Evolutionary conservation across 1,284 basidiomycete genomes (phyloP).

Genomic region (Puccinia hordei): DNA sequence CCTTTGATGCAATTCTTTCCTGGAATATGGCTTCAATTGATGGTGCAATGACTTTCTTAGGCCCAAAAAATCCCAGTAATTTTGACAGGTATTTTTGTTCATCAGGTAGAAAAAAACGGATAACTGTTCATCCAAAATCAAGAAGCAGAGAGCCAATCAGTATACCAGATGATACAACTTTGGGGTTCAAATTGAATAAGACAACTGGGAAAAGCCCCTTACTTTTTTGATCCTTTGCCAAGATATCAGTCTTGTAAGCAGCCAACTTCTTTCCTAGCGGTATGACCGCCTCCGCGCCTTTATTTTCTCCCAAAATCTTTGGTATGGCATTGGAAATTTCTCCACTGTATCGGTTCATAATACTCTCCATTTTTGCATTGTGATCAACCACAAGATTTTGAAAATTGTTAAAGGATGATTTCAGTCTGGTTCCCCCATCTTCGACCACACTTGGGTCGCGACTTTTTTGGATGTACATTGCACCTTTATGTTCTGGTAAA

Average conservation of each 20-base stretch:
- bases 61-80: slow-evolving; percentile 1
- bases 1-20: not conserved
- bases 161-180: not conserved
- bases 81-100: not conserved
- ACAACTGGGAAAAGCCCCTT: not conserved
- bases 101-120: not conserved
- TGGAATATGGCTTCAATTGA: not conserved
- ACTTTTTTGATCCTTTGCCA: slow-evolving; percentile 1
- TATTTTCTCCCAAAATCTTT: not conserved
- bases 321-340: not conserved
- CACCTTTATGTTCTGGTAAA: not conserved
- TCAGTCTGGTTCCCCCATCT: not conserved
- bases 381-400: not conserved
- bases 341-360: not conserved
- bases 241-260: not conserved
- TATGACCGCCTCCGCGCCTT: not conserved
- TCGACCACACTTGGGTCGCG: not conserved
- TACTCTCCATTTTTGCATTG: not conserved
- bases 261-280: slow-evolving; percentile 2
- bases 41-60: not conserved
- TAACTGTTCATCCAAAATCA: not conserved
- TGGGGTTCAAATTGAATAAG: too few species aligned
- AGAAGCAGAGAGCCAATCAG: not conserved
- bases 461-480: not conserved
- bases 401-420: not conserved